A percentile compares a stretch with the other conserved stretches of the same genome.
phyloP scores from a whole-genome alignment of 2,329 filamentous ascomycete species.

The Aspergillus sp. region DNA sequence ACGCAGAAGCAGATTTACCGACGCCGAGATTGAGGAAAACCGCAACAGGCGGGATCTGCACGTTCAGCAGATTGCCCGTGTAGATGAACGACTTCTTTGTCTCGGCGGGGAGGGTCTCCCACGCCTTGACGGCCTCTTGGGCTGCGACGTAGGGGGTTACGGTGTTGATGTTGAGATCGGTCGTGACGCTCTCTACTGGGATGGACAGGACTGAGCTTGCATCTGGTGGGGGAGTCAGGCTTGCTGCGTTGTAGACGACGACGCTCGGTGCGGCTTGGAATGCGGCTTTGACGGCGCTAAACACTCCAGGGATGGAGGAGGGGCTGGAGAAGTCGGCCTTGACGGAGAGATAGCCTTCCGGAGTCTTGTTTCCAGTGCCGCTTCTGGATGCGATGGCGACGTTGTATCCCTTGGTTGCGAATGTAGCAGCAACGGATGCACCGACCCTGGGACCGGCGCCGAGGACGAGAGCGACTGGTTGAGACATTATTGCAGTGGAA shows the following conservation, averaged over 20 bases:
- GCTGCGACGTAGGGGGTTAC: neutral
- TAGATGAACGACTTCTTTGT: conserved; percentile 3
- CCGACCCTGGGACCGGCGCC: neutral
- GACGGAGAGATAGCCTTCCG: neutral
- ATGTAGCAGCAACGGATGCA: neutral
- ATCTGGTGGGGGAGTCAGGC: neutral
- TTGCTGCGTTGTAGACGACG: neutral
- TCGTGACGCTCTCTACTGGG: neutral
- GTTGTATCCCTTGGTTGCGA: neutral
- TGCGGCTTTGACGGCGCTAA: neutral
- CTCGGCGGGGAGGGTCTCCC: neutral
- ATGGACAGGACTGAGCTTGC: neutral
- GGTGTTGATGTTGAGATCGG: conserved; percentile 3
- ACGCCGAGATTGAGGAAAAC: neutral
- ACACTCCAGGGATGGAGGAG: neutral
- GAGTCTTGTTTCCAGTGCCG: neutral
- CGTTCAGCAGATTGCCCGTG: conserved; percentile 2
- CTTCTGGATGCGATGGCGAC: neutral
- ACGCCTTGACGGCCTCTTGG: neutral
- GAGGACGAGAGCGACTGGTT: neutral
- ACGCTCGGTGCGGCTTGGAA: neutral
- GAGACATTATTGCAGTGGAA: neutral
- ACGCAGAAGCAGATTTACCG: neutral
- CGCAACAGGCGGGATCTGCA: neutral
- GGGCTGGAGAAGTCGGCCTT: neutral